Percentiles rank a stretch among this genome's conserved stretches.
Evolutionary conservation across 2,329 filamentous ascomycete species (phyloP).

Genomic region (Aspergillus sp.): DNA sequence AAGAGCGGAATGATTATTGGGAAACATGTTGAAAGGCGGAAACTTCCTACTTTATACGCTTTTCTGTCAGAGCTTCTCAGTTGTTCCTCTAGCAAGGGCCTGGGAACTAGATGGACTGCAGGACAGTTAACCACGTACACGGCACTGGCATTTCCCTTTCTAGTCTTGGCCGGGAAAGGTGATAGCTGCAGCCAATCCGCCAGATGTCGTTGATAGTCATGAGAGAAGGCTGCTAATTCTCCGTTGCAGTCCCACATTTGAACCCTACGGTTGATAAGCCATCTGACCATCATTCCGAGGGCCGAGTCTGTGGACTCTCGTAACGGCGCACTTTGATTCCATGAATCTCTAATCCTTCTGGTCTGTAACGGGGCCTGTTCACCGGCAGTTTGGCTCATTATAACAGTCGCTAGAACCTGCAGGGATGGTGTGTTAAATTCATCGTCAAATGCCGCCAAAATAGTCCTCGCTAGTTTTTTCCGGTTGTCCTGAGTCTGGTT

Average conservation of each 20-base stretch:
- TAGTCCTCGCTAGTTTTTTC: constrained; percentile 20
- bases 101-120: constrained; percentile 32
- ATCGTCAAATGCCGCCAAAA: constrained; percentile 24
- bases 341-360: constrained; percentile 20
- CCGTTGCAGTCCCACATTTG: constrained; percentile 28
- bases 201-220: constrained; percentile 26
- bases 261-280: constrained; percentile 28
- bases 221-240: constrained; percentile 23
- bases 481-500: constrained; percentile 18
- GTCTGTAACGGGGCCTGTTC: constrained; percentile 20
- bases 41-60: constrained; percentile 28
- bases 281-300: constrained; percentile 20
- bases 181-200: constrained; percentile 31
- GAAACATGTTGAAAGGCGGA: not conserved
- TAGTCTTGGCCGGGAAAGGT: constrained; percentile 7
- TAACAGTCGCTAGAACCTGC: constrained; percentile 19
- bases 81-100: constrained; percentile 30
- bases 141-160: constrained; percentile 7
- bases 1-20: not conserved
- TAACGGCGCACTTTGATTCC: constrained; percentile 16
- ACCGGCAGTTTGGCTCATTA: constrained; percentile 21
- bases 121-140: constrained; percentile 37
- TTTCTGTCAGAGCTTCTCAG: constrained; percentile 30
- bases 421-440: constrained; percentile 19
- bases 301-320: constrained; percentile 18